Conservation (phyloP, 129 eudicot genomes). For the Heracleum sosnowskyi region DNA sequence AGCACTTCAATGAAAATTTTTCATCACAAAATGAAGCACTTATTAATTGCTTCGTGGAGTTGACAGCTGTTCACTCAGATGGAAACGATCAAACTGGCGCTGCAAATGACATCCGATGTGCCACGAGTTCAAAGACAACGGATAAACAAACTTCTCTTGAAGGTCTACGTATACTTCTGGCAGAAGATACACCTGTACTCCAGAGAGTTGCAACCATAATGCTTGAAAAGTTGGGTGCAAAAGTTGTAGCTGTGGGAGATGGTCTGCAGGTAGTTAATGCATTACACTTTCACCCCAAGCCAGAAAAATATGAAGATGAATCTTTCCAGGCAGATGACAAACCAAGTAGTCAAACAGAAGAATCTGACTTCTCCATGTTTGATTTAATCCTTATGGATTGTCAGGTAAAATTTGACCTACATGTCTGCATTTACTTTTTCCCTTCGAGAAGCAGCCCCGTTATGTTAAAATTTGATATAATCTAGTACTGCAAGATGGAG, state of each 20-base stretch:
- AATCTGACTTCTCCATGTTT: conserved; percentile 25
- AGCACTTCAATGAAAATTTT: conserved; percentile 11
- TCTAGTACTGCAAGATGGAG: not conserved
- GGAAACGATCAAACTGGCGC: conserved; percentile 17
- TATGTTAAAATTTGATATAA: not conserved
- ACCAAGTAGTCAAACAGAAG: not conserved
- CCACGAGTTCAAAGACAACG: conserved; percentile 16
- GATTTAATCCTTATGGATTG: conserved; percentile 97
- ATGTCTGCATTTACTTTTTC: not conserved
- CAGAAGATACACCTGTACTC: conserved; percentile 87
- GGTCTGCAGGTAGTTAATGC: conserved; percentile 84
- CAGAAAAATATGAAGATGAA: conserved; percentile 16
- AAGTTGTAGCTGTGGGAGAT: conserved; percentile 76
- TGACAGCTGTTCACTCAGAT: conserved; percentile 27
- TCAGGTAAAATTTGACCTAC: conserved; percentile 43
- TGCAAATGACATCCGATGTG: conserved; percentile 18
- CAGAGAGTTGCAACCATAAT: conserved; percentile 95
- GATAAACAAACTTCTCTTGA: conserved; percentile 42
- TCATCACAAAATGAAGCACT: conserved; percentile 15
- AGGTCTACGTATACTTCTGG: conserved; percentile 67
- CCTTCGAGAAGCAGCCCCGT: not conserved
- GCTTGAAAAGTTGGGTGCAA: conserved; percentile 88
- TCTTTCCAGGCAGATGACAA: conserved; percentile 21
- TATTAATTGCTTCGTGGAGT: conserved; percentile 35
- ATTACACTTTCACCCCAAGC: conserved; percentile 24